Percentiles rank a stretch among this genome's conserved stretches.
These are phyloP conservation scores for Backusella westeae DNA, from an alignment of 192 early-diverging fungal species.

Conservation along the genomic window DNA sequence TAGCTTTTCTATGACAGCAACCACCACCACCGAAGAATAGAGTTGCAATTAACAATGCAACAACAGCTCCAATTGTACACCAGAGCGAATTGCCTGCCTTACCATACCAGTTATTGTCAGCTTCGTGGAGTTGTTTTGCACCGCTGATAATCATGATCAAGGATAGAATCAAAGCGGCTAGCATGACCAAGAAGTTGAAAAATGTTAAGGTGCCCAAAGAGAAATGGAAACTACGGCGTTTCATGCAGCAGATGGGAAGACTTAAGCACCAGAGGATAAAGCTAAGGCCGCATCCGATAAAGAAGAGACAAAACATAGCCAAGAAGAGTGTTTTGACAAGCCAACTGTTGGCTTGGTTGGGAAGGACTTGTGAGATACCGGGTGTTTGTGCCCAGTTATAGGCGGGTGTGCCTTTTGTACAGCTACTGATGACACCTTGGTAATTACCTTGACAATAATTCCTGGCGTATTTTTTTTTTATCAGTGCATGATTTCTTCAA, in stretches of 20 bases:
- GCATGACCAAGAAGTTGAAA: slow-evolving; percentile 11
- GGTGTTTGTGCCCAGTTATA: slow-evolving; percentile 23
- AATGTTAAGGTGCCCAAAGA: background rate
- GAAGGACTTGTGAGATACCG: background rate
- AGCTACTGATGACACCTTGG: background rate
- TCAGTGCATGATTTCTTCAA: background rate
- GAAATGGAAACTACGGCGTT: background rate
- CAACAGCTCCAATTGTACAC: slow-evolving; percentile 13
- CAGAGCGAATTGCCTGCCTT: slow-evolving; percentile 12
- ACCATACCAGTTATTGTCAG: slow-evolving; percentile 11
- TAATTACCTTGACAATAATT: slow-evolving; percentile 20
- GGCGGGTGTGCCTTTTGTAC: background rate
- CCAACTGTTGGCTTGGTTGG: background rate
- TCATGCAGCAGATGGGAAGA: background rate
- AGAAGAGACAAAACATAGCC: slow-evolving; percentile 16
- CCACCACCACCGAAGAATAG: background rate
- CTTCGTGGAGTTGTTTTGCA: background rate
- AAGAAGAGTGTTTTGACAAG: background rate
- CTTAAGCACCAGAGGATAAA: slow-evolving; percentile 20
- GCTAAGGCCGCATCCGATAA: slow-evolving; percentile 14
- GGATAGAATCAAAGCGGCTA: slow-evolving; percentile 15
- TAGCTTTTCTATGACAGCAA: background rate
- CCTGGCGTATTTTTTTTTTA: slow-evolving; percentile 3
- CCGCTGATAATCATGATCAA: slow-evolving; percentile 1
- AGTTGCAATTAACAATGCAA: background rate